Percentiles rank a stretch among this genome's conserved stretches.
phyloP scores from a whole-genome alignment of 768 basidiomycete genomes.

The Gymnopilus junonius region DNA sequence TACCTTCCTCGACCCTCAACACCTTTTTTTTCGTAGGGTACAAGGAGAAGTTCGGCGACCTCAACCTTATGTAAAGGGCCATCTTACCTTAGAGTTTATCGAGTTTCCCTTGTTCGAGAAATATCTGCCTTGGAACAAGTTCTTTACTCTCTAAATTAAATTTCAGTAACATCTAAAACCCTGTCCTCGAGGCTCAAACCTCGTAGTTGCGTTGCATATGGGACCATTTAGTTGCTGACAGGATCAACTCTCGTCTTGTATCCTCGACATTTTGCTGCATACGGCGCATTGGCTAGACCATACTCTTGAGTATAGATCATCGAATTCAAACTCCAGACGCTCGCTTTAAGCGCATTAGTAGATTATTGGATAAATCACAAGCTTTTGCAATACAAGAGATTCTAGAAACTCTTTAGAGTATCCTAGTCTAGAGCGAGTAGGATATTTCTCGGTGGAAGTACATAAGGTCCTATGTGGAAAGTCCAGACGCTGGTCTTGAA shows the following conservation, averaged over 20 bases:
- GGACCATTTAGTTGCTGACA: too few species aligned
- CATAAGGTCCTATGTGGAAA: slow-evolving; percentile 5
- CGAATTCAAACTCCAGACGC: background rate
- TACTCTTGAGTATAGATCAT: too few species aligned
- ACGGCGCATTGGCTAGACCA: too few species aligned
- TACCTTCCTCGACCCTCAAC: background rate
- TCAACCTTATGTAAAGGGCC: slow-evolving; percentile 78
- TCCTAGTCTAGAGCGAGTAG: background rate
- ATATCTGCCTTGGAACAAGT: background rate
- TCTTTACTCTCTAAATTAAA: background rate
- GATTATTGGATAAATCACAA: slow-evolving; percentile 35
- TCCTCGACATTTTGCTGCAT: too few species aligned
- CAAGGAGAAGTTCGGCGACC: slow-evolving; percentile 97
- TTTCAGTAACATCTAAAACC: background rate
- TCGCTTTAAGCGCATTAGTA: too few species aligned
- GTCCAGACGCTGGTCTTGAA: slow-evolving; percentile 25
- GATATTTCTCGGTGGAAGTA: background rate
- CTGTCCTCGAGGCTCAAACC: background rate
- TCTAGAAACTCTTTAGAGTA: background rate
- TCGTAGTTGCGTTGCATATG: background rate
- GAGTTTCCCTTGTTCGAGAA: background rate
- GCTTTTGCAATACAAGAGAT: too few species aligned
- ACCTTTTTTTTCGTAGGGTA: slow-evolving; percentile 61
- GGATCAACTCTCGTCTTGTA: too few species aligned
- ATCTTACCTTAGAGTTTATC: slow-evolving; percentile 23